Evolutionary conservation across 306 rosid genomes (phyloP), one percentile per base, ranked within the genome.

Genomic region (Castanea sativa): DNA sequence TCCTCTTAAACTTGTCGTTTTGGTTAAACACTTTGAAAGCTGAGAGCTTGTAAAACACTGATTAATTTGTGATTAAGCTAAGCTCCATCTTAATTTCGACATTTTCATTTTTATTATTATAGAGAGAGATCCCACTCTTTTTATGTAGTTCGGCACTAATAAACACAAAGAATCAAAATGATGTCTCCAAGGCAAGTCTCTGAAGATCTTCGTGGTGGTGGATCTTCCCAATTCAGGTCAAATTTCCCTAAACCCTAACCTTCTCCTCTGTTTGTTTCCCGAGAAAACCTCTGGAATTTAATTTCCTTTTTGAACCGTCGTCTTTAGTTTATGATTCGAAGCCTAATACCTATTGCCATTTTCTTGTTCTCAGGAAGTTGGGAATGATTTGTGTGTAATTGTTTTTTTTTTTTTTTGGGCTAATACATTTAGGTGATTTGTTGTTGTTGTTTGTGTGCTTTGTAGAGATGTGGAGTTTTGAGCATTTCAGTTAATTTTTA

Each of bases 151-250:
- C 12, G 14, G 53, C 16, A 49, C 16, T 13, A 49, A 49, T 10
- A 49, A 49, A 13, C 13, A 12, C 13, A 49, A 49, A 49, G 53
- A 49, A 41, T 41, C 12, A 80, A 82, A 85, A 93, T 93, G 99
- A 93, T 93, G 96, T 82, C 98, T 55, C 91, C 99, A 11, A 80
- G 91, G 73, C 84, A 84, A 58, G 84, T 73, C 55, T 83, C 97
- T 20, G 96, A 91, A 77, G 98, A 88, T 88, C 45, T 41, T 41
- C 97, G 97, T 71, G 91, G 94, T 71, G 91, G 94, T 75, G 91
- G 88, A 35, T 80, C 94, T 85, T 61, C 92, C n/a, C 88, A 88
- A 82, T 81, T 90, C 83, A 95, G 99, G 99, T 92, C 27, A 49
- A 12, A 73, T 51, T 73, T 51, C 14, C 38, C 4, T 73, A 49